These are phyloP conservation scores for Trichoderma afroharzianum DNA, from an alignment of 2,329 filamentous ascomycete genomes.

Conservation along the genomic window DNA sequence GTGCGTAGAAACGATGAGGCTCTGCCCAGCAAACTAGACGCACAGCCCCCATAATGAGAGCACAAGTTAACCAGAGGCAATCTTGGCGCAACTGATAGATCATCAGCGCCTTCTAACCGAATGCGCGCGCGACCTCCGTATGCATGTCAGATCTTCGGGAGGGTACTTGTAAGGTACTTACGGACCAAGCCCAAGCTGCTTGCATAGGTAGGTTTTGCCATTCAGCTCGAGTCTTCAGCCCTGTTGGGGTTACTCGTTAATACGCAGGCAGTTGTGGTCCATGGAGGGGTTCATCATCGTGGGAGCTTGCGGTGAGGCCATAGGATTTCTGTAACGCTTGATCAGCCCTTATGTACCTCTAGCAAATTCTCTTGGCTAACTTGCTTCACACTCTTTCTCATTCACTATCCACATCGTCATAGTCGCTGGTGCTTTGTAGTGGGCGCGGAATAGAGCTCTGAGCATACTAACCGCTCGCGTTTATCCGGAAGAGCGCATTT, in stretches of 20 bases:
- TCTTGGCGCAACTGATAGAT: neutral
- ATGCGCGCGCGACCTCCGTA: neutral
- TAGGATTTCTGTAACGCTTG: neutral
- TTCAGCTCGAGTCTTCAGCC: constrained; percentile 5
- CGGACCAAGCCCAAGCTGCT: neutral
- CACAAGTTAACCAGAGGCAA: neutral
- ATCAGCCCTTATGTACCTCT: neutral
- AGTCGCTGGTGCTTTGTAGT: neutral
- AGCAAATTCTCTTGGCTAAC: neutral
- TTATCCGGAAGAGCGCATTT: neutral
- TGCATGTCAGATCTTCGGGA: constrained; percentile 15
- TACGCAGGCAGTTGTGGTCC: neutral
- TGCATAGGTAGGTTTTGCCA: neutral
- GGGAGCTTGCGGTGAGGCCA: neutral
- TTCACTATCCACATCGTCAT: neutral
- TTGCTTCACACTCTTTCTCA: neutral
- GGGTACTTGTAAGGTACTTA: constrained; percentile 1
- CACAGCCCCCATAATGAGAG: neutral
- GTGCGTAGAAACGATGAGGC: constrained; percentile 6
- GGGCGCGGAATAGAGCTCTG: neutral
- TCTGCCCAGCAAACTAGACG: neutral
- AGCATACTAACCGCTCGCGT: neutral
- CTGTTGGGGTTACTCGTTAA: neutral
- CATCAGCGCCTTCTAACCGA: neutral
- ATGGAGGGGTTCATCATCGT: neutral